Evolutionary conservation across 2,329 filamentous ascomycete species (phyloP).

Genomic region (Cytospora chrysosperma): DNA sequence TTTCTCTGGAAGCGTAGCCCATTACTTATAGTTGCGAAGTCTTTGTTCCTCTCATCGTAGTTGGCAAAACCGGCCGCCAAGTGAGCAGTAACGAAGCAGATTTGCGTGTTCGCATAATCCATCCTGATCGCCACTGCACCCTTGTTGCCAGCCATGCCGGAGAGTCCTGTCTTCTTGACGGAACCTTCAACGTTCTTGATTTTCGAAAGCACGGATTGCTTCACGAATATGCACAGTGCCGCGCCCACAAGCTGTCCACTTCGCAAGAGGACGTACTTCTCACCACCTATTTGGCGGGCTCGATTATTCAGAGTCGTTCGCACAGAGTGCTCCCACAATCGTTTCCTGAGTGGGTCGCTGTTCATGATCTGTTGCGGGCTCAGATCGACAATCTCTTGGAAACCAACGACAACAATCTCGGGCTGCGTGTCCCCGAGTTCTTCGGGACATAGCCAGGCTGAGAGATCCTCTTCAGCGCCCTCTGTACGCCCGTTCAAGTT

Average conservation of each 20-base stretch:
- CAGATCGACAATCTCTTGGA: constrained; percentile 97
- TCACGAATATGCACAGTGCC: constrained; percentile 88
- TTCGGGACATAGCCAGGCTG: constrained; percentile 78
- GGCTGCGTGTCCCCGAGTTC: constrained; percentile 62
- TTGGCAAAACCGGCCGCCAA: constrained; percentile 94
- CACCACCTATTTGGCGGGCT: constrained; percentile 61
- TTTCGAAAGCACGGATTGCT: constrained; percentile 68
- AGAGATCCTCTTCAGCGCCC: constrained; percentile 76
- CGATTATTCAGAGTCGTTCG: constrained; percentile 72
- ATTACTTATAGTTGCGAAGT: constrained; percentile 85
- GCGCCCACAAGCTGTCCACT: constrained; percentile 94
- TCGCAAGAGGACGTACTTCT: constrained; percentile 84
- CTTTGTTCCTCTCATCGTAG: constrained; percentile 91
- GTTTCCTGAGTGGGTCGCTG: constrained; percentile 82
- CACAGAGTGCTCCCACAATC: constrained; percentile 83
- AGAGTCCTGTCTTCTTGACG: constrained; percentile 92
- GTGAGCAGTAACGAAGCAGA: constrained; percentile 96
- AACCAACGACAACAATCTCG: constrained; percentile 85
- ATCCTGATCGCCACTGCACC: constrained; percentile 95
- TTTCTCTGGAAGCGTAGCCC: constrained; percentile 91
- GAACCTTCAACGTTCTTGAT: constrained; percentile 98
- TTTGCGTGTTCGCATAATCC: constrained; percentile 86
- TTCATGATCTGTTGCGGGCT: constrained; percentile 99
- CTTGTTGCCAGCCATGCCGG: constrained; percentile 97
- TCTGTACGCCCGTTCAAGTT: constrained; percentile 88